Percentiles rank a stretch among this genome's conserved stretches.
phyloP scores from a whole-genome alignment of 1,139 yeast genomes.

The Geotrichum histeridarum region DNA sequence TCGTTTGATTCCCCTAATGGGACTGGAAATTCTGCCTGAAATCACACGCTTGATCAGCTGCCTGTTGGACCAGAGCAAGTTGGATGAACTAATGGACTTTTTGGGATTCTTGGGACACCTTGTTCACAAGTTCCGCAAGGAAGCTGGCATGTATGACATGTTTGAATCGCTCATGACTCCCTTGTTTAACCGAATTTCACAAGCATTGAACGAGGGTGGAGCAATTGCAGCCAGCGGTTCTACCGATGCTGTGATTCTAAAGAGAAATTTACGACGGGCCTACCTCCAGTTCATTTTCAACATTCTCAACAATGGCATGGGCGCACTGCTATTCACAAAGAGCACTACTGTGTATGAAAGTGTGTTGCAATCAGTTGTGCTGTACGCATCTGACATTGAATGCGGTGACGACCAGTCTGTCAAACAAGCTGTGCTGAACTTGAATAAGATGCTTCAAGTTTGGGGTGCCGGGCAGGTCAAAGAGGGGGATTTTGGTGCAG shows the following conservation, averaged over 20 bases:
- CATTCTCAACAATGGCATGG: constrained; percentile 68
- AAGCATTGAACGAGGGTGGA: constrained; percentile 44
- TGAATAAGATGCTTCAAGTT: constrained; percentile 59
- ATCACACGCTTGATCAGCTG: constrained; percentile 69
- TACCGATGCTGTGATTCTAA: constrained; percentile 41
- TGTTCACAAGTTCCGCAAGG: constrained; percentile 66
- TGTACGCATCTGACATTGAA: constrained; percentile 54
- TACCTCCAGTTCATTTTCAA: constrained; percentile 65
- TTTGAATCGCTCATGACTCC: constrained; percentile 71
- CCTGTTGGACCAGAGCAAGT: constrained; percentile 58
- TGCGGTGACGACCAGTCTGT: constrained; percentile 44
- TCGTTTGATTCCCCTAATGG: constrained; percentile 72
- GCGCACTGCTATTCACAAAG: constrained; percentile 68
- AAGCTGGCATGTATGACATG: constrained; percentile 65
- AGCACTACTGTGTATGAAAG: constrained; percentile 60
- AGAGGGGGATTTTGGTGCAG: constrained; percentile 55
- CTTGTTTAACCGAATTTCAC: constrained; percentile 59
- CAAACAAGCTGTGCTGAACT: constrained; percentile 64
- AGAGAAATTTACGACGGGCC: constrained; percentile 55
- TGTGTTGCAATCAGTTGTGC: constrained; percentile 60
- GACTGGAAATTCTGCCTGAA: constrained; percentile 50
- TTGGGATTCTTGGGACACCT: constrained; percentile 83
- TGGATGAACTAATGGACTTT: constrained; percentile 71
- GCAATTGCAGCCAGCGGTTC: constrained; percentile 37
- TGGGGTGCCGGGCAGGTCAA: constrained; percentile 66